Evolutionary conservation across 768 basidiomycete species (phyloP).

Genomic region (Punctularia strigosozonata): DNA sequence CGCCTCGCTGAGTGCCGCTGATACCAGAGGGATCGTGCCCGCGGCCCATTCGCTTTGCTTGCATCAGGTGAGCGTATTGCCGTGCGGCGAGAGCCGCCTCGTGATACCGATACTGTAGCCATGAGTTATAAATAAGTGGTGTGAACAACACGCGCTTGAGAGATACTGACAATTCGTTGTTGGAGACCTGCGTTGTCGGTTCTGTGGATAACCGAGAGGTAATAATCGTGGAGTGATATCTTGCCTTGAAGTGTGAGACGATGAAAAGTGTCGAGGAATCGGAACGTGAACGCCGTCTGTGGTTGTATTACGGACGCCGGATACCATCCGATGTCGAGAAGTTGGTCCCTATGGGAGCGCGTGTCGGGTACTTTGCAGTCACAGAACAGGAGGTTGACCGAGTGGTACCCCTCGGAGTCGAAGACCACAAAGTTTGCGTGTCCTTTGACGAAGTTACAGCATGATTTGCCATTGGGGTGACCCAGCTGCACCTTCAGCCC

Average conservation of each 20-base stretch:
- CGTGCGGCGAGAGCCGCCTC: constrained; percentile 1
- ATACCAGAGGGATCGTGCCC: constrained; percentile 4
- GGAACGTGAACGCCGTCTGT: background rate
- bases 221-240: background rate
- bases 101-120: constrained; percentile 3
- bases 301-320: background rate
- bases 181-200: background rate
- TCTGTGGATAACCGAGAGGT: background rate
- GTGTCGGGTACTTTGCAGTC: background rate
- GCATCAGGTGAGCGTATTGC: background rate
- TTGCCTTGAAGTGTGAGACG: background rate
- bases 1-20: constrained; percentile 1
- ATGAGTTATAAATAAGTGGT: background rate
- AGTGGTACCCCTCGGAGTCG: background rate
- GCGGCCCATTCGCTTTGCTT: constrained; percentile 1
- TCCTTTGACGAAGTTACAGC: background rate
- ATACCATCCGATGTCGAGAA: background rate
- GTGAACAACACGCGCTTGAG: background rate
- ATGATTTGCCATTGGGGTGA: background rate
- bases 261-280: background rate
- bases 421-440: background rate
- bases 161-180: background rate
- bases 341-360: background rate
- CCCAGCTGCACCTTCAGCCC: background rate
- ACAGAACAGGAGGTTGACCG: background rate